Conservation (phyloP, 23 red algal species). For the Gracilariopsis chorda region DNA sequence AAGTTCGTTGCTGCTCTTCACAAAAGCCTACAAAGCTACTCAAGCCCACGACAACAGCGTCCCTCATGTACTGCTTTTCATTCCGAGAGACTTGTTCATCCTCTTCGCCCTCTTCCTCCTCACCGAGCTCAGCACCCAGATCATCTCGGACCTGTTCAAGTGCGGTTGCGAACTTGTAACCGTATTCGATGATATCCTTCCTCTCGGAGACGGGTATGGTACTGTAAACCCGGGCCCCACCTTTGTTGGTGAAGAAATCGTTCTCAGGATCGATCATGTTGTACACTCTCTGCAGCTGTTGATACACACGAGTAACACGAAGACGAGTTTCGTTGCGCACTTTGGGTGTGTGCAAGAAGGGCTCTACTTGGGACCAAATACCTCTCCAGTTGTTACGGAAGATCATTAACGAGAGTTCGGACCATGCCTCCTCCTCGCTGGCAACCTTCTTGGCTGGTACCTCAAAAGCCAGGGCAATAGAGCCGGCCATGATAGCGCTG, state of each 20-base stretch:
- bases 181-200: conserved; percentile 6
- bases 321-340: background rate
- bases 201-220: conserved; percentile 22
- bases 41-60: background rate
- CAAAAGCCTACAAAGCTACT: conserved; percentile 17
- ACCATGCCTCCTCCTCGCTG: conserved; percentile 1
- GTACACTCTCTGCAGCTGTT: background rate
- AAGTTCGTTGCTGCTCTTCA: conserved; percentile 6
- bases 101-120: background rate
- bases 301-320: background rate
- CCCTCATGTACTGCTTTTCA: background rate
- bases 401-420: background rate
- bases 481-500: background rate
- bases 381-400: conserved; percentile 2
- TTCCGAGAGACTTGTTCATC: background rate
- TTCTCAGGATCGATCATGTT: background rate
- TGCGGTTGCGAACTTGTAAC: conserved; percentile 40
- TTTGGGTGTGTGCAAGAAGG: background rate
- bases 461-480: conserved; percentile 9
- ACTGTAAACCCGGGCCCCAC: conserved; percentile 13
- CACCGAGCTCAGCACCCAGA: background rate
- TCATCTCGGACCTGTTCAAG: background rate
- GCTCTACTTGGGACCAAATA: background rate
- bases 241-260: conserved; percentile 18
- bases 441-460: conserved; percentile 36